Percentiles rank a stretch among this genome's conserved stretches.
These are phyloP conservation scores for Cutaneotrichosporon spelunceum DNA, from an alignment of 1,284 basidiomycete genomes.

Conservation along the genomic window DNA sequence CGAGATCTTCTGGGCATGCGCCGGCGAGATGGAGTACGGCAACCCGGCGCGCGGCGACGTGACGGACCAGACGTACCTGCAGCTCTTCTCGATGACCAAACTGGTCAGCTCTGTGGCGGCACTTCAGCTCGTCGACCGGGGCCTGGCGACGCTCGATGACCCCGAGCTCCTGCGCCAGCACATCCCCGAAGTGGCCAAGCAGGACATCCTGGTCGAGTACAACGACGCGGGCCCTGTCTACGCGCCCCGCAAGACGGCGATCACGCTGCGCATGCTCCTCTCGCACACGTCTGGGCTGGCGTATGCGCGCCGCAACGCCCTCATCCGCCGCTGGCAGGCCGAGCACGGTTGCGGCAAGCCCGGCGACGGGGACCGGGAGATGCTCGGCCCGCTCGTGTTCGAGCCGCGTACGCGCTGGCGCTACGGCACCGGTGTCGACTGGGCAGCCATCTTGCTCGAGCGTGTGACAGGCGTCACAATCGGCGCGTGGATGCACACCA, in stretches of 20 bases:
- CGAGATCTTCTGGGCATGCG: constrained; percentile 18
- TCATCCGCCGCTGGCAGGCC: constrained; percentile 11
- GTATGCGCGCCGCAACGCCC: constrained; percentile 7
- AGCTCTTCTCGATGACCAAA: constrained; percentile 42
- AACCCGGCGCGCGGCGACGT: constrained; percentile 15
- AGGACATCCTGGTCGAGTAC: constrained; percentile 35
- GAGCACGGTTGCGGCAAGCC: constrained; percentile 4
- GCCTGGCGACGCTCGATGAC: constrained; percentile 34
- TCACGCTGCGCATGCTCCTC: constrained; percentile 41
- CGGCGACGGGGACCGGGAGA: background rate
- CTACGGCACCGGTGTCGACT: constrained; percentile 20
- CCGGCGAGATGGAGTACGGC: constrained; percentile 19
- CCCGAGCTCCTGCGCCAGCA: constrained; percentile 28
- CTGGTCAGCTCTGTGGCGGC: constrained; percentile 37
- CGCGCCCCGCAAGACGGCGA: constrained; percentile 27
- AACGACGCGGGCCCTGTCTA: constrained; percentile 29
- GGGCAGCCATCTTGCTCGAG: constrained; percentile 26
- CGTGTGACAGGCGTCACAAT: constrained; percentile 13
- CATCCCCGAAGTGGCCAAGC: constrained; percentile 35
- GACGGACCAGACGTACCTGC: constrained; percentile 14
- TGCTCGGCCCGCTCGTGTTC: constrained; percentile 24
- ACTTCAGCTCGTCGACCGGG: constrained; percentile 38
- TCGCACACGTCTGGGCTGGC: constrained; percentile 31
- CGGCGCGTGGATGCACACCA: constrained; percentile 26
- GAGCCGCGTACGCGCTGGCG: constrained; percentile 25